Conservation (phyloP, 1,284 basidiomycete genomes). For the Xerocomus amazonicus region DNA sequence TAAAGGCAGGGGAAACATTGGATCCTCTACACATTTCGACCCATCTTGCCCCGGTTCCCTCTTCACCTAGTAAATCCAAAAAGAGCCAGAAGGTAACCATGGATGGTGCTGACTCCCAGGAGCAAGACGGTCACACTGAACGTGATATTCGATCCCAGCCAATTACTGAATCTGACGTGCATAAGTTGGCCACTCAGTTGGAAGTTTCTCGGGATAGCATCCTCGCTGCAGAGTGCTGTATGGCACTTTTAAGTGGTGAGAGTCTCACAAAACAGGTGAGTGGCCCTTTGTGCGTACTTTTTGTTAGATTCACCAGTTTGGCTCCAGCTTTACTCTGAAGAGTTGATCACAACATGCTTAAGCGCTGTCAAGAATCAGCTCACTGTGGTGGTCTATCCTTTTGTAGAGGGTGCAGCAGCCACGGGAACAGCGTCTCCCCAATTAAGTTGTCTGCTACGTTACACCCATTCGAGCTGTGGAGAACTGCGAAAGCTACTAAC, state of each 20-base stretch:
- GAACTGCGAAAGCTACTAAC: conserved; percentile 52
- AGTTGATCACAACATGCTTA: conserved; percentile 80
- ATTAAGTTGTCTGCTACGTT: conserved; percentile 52
- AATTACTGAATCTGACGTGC: conserved; percentile 49
- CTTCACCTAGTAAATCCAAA: conserved; percentile 31
- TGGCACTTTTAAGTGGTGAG: conserved; percentile 75
- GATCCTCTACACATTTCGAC: conserved; percentile 58
- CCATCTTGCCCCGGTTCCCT: conserved; percentile 14
- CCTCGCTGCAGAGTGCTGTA: conserved; percentile 77
- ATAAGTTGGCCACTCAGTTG: conserved; percentile 46
- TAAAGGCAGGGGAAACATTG: conserved; percentile 68
- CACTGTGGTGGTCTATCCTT: conserved; percentile 79
- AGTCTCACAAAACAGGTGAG: conserved; percentile 79
- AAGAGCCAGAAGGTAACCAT: conserved; percentile 24
- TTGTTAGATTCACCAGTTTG: conserved; percentile 6
- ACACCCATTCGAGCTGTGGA: conserved; percentile 38
- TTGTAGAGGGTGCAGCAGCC: conserved; percentile 69
- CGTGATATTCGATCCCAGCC: conserved; percentile 26
- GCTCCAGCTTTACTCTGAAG: conserved; percentile 82
- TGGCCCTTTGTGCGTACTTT: background rate
- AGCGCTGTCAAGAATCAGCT: conserved; percentile 76
- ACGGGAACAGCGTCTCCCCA: conserved; percentile 44
- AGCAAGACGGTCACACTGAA: conserved; percentile 18
- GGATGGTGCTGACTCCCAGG: conserved; percentile 30
- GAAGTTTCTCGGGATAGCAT: conserved; percentile 67